Conservation (phyloP, 257 asterid genomes). For the Solanum dulcamara region DNA sequence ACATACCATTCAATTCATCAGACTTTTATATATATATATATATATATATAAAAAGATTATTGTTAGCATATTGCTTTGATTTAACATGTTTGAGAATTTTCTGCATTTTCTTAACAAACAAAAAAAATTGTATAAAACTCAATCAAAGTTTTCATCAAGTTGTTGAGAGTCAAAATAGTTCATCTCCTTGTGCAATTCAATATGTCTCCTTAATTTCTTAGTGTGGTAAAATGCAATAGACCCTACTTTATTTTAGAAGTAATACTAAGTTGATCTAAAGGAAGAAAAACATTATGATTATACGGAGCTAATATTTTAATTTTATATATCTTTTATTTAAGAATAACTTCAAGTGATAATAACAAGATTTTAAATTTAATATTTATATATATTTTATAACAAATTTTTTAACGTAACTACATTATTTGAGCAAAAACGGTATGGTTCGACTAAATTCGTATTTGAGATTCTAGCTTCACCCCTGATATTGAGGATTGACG, state of each 20-base stretch:
- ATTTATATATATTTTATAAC: too few species aligned
- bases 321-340: not conserved
- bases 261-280: not conserved
- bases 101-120: not conserved
- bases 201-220: not conserved
- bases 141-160: not conserved
- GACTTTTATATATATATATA: too few species aligned
- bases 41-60: too few species aligned
- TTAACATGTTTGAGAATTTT: not conserved
- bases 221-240: not conserved
- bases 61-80: not conserved
- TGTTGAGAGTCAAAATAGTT: not conserved
- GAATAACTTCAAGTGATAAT: not conserved
- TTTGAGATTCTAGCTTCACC: not conserved
- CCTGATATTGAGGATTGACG: not conserved
- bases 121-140: not conserved
- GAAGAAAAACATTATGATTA: not conserved
- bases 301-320: not conserved
- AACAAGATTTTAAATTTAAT: not conserved
- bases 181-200: not conserved
- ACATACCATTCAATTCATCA: not conserved
- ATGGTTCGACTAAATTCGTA: not conserved
- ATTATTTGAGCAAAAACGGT: not conserved
- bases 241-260: not conserved
- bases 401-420: not conserved